Evolutionary conservation across 331 rosid species (phyloP), one percentile per base, ranked within the genome.

Genomic region (Cydonia oblonga): DNA sequence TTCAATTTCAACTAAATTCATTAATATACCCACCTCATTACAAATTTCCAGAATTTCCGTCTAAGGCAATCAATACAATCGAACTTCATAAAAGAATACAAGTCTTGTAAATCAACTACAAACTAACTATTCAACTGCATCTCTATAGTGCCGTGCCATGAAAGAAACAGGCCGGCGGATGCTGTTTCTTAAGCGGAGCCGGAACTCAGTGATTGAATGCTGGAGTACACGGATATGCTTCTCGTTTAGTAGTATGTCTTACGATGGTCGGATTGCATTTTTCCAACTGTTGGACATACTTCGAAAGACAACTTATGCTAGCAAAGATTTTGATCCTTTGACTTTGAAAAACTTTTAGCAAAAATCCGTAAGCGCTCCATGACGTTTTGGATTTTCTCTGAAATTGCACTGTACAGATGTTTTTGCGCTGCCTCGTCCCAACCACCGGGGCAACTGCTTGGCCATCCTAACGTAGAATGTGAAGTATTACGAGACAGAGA

Each of bases 391-490:
- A 92, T 92, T 81, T 83, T 74, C 72, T 86, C 88, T 1, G 95
- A 88, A 76, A 92, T 81, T 70, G 85, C 52, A 29, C 68, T 40
- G 81, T 90, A 90, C 69, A 92, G 86, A 77, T 71, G 79, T 86
- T 84, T 87, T 79, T 84, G 93, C 0, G 93, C 93, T 59, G 92
- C 87, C 87, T 95, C 97, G 66, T 95, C 90, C 82, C 87, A 65
- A 70, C 84, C 88, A 63, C 79, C 76, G 14, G 82, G 67, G 64
- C 73, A 78, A 40, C 76, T 75, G 58, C 67, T 49, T 24, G 90
- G 92, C 97, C 97, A 91, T 25, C 92, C 99, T 23, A 63, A 57
- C 6, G 70, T 44, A 30, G 92, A 86, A 75, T 70, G 70, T 59
- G 90, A 53, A 22, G 49, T 75, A 14, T 70, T 68, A 56, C 64